These are phyloP conservation scores for Thoreauomyces humboldtii DNA, from an alignment of 192 early-diverging fungal genomes.

Conservation along the genomic window DNA sequence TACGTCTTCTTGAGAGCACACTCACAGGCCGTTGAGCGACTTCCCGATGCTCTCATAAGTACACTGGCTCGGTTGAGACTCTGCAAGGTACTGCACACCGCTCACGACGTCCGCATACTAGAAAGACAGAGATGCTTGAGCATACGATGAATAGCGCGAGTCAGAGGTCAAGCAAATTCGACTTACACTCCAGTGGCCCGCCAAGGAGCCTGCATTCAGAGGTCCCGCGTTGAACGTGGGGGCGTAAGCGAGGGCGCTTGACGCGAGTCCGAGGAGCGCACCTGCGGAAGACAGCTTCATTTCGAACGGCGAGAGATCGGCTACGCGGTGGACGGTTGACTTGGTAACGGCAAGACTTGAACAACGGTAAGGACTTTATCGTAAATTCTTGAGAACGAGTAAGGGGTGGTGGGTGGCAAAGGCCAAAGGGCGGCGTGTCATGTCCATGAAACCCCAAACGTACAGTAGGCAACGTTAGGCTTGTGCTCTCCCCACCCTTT, in stretches of 20 bases:
- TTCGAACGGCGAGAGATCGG: too few species aligned
- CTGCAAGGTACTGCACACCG: not conserved
- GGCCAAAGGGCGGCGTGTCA: too few species aligned
- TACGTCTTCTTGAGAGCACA: too few species aligned
- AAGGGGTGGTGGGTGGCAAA: too few species aligned
- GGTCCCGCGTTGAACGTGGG: not conserved
- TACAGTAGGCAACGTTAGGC: too few species aligned
- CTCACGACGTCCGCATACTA: constrained; percentile 9
- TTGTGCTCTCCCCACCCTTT: too few species aligned
- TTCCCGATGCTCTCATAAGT: constrained; percentile 13
- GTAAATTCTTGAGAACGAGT: too few species aligned
- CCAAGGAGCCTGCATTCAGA: not conserved
- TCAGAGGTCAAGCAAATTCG: not conserved
- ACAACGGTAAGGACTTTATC: too few species aligned
- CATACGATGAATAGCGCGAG: not conserved
- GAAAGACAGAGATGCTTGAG: too few species aligned
- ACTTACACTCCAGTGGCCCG: not conserved
- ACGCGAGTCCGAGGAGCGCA: not conserved
- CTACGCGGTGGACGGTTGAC: too few species aligned
- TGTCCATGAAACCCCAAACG: too few species aligned
- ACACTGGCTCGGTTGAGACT: not conserved
- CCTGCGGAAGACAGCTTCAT: not conserved
- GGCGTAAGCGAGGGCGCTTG: not conserved
- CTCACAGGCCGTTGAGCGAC: constrained; percentile 3
- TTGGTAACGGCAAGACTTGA: too few species aligned